Evolutionary conservation across 2,329 filamentous ascomycete species (phyloP).

Genomic region (Colletotrichum magnum): DNA sequence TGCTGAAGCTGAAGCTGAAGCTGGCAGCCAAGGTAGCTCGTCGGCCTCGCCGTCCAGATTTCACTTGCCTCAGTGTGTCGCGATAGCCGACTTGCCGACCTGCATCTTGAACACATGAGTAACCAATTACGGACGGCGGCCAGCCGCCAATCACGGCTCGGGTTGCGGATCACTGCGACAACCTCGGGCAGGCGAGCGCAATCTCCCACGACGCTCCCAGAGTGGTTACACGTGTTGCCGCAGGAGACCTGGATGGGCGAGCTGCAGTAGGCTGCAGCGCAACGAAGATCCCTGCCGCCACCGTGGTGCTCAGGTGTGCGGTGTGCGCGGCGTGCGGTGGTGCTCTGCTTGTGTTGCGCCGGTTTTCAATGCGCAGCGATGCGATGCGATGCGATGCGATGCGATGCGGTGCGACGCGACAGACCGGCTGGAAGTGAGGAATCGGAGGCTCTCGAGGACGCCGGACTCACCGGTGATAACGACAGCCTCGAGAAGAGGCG

Average conservation of each 20-base stretch:
- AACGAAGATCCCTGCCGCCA: conserved; percentile 30
- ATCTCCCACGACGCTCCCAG: conserved; percentile 26
- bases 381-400: not conserved
- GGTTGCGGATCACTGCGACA: conserved; percentile 4
- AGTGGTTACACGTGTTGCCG: conserved; percentile 40
- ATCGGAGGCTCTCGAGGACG: not conserved
- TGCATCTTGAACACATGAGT: conserved; percentile 7
- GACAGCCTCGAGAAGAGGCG: conserved; percentile 20
- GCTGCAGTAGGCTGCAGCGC: conserved; percentile 36
- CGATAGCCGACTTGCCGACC: conserved; percentile 26
- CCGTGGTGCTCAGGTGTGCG: conserved; percentile 11
- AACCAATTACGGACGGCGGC: not conserved
- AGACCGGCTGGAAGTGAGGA: not conserved
- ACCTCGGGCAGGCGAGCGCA: conserved; percentile 15
- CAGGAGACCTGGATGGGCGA: conserved; percentile 33
- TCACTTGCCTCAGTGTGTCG: conserved; percentile 6
- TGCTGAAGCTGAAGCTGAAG: too few relatives aligned
- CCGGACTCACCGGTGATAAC: conserved; percentile 3
- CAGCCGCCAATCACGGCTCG: conserved; percentile 21
- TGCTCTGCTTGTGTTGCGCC: too few relatives aligned
- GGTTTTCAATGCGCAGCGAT: too few relatives aligned
- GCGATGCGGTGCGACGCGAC: not conserved
- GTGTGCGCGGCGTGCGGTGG: not conserved
- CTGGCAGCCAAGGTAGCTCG: too few relatives aligned
- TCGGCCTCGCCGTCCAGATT: conserved; percentile 44